A percentile compares a stretch with the other conserved stretches of the same genome.
Conservation (phyloP, 2,329 filamentous ascomycete species). For the Alternaria atra region DNA sequence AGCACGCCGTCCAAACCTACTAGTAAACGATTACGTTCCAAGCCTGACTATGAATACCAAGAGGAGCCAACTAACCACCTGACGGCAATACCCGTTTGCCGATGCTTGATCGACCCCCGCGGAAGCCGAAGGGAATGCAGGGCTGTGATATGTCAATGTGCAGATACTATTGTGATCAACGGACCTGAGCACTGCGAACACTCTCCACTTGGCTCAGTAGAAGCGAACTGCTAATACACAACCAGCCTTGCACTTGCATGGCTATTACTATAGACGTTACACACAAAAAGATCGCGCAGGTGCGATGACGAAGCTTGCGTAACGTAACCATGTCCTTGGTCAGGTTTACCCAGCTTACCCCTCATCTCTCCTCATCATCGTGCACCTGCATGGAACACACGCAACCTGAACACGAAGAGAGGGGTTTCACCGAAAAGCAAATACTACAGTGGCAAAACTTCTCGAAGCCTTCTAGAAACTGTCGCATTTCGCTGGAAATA, state of each 20-base stretch:
- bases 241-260: conserved; percentile 1
- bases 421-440: not conserved
- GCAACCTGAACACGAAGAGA: not conserved
- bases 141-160: conserved; percentile 1
- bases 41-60: not conserved
- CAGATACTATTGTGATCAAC: conserved; percentile 1
- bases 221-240: not conserved
- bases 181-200: not conserved
- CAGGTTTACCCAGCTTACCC: not conserved
- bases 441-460: conserved; percentile 9
- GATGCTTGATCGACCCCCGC: not conserved
- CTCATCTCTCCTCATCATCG: conserved; percentile 3
- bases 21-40: not conserved
- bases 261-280: not conserved
- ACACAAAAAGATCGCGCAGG: not conserved
- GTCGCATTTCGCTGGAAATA: not conserved
- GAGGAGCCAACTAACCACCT: not conserved
- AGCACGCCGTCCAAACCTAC: conserved; percentile 6
- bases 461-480: conserved; percentile 11
- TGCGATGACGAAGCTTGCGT: not conserved
- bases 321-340: not conserved
- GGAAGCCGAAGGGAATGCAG: not conserved
- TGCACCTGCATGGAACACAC: conserved; percentile 1
- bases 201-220: not conserved
- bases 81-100: conserved; percentile 4